Evolutionary conservation across 2,329 filamentous ascomycete species (phyloP).

Genomic region (Alternaria arborescens): DNA sequence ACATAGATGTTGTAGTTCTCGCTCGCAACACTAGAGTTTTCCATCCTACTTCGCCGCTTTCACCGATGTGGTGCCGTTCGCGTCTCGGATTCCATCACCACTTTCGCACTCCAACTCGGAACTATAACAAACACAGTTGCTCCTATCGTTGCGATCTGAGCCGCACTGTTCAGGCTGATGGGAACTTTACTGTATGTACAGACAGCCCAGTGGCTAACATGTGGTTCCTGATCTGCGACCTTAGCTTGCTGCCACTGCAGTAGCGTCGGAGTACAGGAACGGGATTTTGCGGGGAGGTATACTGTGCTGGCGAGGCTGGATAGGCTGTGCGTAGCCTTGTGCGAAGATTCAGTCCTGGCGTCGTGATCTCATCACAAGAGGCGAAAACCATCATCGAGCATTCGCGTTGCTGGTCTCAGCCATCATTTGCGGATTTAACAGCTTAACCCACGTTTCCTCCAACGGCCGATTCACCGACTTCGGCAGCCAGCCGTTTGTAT

Average conservation of each 20-base stretch:
- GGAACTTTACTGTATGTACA: neutral
- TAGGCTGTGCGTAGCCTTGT: neutral
- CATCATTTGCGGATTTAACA: slow-evolving; percentile 5
- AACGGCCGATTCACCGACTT: slow-evolving; percentile 16
- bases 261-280: slow-evolving; percentile 16
- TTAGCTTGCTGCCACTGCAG: slow-evolving; percentile 8
- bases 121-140: neutral
- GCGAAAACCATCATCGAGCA: slow-evolving; percentile 2
- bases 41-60: neutral
- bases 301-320: neutral
- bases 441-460: slow-evolving; percentile 3
- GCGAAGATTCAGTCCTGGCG: neutral
- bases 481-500: slow-evolving; percentile 14
- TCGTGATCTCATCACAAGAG: slow-evolving; percentile 13
- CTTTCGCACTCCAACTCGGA: neutral
- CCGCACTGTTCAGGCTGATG: neutral
- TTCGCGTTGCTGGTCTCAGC: neutral
- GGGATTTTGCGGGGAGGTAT: neutral
- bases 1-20: neutral
- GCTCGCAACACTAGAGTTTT: neutral
- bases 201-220: neutral
- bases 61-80: neutral
- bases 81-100: neutral
- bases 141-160: neutral
- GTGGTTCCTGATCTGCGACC: slow-evolving; percentile 18